A percentile compares a stretch with the other conserved stretches of the same genome.
Conservation (phyloP, 1,284 basidiomycete species). For the Leccinum subatratum region DNA sequence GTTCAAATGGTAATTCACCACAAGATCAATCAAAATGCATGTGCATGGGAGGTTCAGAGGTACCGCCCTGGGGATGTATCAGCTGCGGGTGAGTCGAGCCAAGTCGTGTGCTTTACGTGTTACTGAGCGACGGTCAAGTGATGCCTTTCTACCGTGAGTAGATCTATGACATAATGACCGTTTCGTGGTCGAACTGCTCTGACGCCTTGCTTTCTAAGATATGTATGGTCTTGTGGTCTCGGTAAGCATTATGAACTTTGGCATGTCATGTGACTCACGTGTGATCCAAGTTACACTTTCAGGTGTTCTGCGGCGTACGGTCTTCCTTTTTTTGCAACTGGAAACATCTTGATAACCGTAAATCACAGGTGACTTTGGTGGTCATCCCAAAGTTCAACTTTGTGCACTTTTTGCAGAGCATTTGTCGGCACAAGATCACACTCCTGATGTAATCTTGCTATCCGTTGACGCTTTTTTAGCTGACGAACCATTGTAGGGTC, state of each 20-base stretch:
- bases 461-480: not conserved
- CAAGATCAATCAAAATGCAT: slow-evolving; percentile 39
- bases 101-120: not conserved
- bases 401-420: slow-evolving; percentile 60
- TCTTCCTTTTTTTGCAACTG: slow-evolving; percentile 1
- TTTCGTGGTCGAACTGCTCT: slow-evolving; percentile 14
- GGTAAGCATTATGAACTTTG: slow-evolving; percentile 31
- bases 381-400: slow-evolving; percentile 68
- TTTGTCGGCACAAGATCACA: slow-evolving; percentile 62
- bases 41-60: slow-evolving; percentile 36
- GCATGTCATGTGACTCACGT: slow-evolving; percentile 10
- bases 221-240: slow-evolving; percentile 70
- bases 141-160: slow-evolving; percentile 37
- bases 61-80: slow-evolving; percentile 54
- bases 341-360: slow-evolving; percentile 2
- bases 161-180: not conserved
- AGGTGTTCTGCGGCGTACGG: slow-evolving; percentile 47
- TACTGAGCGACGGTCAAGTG: slow-evolving; percentile 21
- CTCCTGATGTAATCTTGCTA: slow-evolving; percentile 49
- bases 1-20: slow-evolving; percentile 50
- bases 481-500: slow-evolving; percentile 38
- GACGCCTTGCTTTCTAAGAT: slow-evolving; percentile 38
- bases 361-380: slow-evolving; percentile 53
- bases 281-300: slow-evolving; percentile 46
- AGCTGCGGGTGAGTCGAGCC: slow-evolving; percentile 41